phyloP scores from a whole-genome alignment of 2,329 filamentous ascomycete genomes.

The Aspergillus proliferans region DNA sequence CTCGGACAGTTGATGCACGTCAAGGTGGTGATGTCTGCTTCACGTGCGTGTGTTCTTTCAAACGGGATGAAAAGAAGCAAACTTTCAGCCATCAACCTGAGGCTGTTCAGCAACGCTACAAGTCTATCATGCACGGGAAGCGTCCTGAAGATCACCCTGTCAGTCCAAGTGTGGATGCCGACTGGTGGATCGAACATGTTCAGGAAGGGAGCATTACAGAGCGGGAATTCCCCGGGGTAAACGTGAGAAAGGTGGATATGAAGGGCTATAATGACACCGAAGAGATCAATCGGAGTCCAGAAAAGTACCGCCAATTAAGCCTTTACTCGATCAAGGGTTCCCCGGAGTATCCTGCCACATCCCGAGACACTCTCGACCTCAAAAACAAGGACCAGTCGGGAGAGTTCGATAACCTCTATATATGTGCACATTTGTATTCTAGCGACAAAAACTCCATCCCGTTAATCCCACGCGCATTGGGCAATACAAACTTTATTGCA shows the following conservation, averaged over 20 bases:
- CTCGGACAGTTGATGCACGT: conserved; percentile 47
- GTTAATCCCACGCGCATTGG: conserved; percentile 47
- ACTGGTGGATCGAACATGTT: conserved; percentile 29
- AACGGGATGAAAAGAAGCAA: conserved; percentile 33
- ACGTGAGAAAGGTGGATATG: conserved; percentile 51
- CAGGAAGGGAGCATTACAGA: conserved; percentile 21
- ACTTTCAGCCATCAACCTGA: conserved; percentile 26
- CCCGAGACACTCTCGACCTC: conserved; percentile 12
- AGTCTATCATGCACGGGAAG: conserved; percentile 22
- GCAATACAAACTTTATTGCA: conserved; percentile 32
- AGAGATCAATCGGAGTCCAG: conserved; percentile 21
- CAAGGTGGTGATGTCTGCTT: conserved; percentile 47
- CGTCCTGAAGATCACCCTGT: conserved; percentile 27
- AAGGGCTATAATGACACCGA: conserved; percentile 36
- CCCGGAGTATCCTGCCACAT: conserved; percentile 20
- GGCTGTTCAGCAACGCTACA: conserved; percentile 24
- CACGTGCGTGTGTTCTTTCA: conserved; percentile 49
- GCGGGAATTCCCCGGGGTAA: conserved; percentile 36
- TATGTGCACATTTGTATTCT: conserved; percentile 53
- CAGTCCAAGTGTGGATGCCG: conserved; percentile 30
- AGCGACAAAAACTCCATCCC: conserved; percentile 52
- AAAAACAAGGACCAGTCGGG: conserved; percentile 21
- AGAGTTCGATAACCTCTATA: conserved; percentile 48
- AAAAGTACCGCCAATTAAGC: conserved; percentile 38
- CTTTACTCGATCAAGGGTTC: conserved; percentile 43